A percentile compares a stretch with the other conserved stretches of the same genome.
phyloP scores from a whole-genome alignment of 805 yeast genomes.

The Candida yuanshanica region DNA sequence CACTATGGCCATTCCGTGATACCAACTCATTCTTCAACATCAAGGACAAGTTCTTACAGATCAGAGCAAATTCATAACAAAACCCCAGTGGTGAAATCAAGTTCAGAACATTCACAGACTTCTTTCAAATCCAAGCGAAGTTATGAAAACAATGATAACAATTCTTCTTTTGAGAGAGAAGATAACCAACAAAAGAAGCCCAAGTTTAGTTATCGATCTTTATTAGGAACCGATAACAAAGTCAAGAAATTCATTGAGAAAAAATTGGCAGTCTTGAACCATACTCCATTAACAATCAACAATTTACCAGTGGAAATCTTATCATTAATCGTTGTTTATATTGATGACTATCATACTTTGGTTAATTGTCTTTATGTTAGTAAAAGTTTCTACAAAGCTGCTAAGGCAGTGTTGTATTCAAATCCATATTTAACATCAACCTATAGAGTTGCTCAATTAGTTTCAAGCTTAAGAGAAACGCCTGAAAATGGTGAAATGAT shows the following conservation, averaged over 20 bases:
- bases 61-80: not conserved
- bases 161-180: not conserved
- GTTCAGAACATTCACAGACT: not conserved
- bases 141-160: not conserved
- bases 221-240: conserved; percentile 16
- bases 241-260: conserved; percentile 24
- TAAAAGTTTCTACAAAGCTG: conserved; percentile 42
- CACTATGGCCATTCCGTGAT: conserved; percentile 34
- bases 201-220: conserved; percentile 18
- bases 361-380: conserved; percentile 46
- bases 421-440: conserved; percentile 58
- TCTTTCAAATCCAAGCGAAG: conserved; percentile 2
- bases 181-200: conserved; percentile 4
- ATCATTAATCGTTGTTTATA: conserved; percentile 21
- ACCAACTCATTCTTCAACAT: not conserved
- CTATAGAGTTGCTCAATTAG: conserved; percentile 75
- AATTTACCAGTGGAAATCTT: conserved; percentile 30
- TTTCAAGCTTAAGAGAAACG: conserved; percentile 56
- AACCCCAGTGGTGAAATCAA: not conserved
- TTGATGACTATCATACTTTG: conserved; percentile 34
- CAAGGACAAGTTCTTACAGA: not conserved
- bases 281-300: conserved; percentile 13
- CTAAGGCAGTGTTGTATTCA: conserved; percentile 51
- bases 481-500: conserved; percentile 53
- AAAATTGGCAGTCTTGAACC: conserved; percentile 8